Evolutionary conservation across 2,329 filamentous ascomycete species (phyloP), one percentile per base, ranked within the genome.

Genomic region (Hymenoscyphus linearis): DNA sequence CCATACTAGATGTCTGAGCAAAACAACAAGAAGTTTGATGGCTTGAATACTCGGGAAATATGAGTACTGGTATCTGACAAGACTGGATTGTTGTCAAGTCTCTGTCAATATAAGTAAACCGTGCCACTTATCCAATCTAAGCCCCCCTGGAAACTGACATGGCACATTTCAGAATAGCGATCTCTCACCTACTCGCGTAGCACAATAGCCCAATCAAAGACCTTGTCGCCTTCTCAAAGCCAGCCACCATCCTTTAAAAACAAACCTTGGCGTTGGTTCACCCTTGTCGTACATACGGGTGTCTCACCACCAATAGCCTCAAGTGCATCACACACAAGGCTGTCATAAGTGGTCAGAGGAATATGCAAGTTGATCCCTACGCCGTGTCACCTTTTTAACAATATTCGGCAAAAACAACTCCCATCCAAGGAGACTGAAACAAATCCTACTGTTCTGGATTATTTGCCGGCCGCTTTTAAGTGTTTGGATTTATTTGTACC

Each of bases 221-320:
- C 44, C 44, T 25, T 50, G 44, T 50, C 18, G 10, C 18, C 22
- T 7, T 7, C 10, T 13, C 2, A 22, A 22, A 10, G 16, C 54
- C 31, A 56, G 26, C 36, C 54, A 56, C 3, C n/a, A 16, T 25
- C 54, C n/a, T 14, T 16, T 16, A 37, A 25, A 37, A 13, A 37
- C n/a, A 37, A 16, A 18, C 34, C 54, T 56, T 44, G 35, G 54
- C 54, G 54, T 56, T 56, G 34, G 54, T 56, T n/a, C 31, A 56
- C 26, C 34, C 54, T 37, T 56, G 54, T 25, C 54, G 25, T 26
- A 26, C 35, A 25, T 13, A 34, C 40, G 22, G n/a, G n/a, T 44
- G 37, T n/a, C 37, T n/a, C 16, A 6, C 37, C 37, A 44, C n/a
- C 37, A 44, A 44, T n/a, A 22, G 37, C 22, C n/a, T 26, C 44